These are phyloP conservation scores for Pichia nanzhaoensis DNA, from an alignment of 805 yeast genomes.

Conservation along the genomic window DNA sequence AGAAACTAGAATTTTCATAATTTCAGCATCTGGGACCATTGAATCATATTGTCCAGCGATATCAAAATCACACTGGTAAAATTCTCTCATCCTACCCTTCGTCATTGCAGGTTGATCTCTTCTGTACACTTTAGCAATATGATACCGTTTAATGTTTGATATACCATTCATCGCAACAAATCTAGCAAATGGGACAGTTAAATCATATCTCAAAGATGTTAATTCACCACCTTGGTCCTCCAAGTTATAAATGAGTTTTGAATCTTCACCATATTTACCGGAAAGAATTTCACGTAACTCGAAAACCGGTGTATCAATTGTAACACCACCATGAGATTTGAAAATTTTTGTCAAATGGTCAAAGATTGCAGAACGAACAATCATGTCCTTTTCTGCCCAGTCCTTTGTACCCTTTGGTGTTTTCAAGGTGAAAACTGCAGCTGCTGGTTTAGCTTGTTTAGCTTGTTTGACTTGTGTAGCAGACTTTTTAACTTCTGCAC, in stretches of 20 bases:
- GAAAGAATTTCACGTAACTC: constrained; percentile 92
- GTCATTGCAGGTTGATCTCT: constrained; percentile 99
- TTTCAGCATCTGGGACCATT: constrained; percentile 96
- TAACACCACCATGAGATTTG: constrained; percentile 96
- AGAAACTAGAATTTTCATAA: constrained; percentile 72
- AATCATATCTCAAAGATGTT: constrained; percentile 89
- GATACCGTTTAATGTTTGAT: constrained; percentile 85
- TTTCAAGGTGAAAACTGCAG: constrained; percentile 56
- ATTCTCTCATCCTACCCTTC: constrained; percentile 99
- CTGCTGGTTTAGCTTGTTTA: not conserved
- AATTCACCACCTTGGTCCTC: constrained; percentile 99
- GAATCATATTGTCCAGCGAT: constrained; percentile 88
- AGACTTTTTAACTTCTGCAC: not conserved
- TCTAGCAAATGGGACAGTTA: constrained; percentile 98
- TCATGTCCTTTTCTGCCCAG: constrained; percentile 98
- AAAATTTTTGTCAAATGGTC: constrained; percentile 63
- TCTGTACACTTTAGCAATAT: constrained; percentile 96
- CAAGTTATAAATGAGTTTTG: constrained; percentile 89
- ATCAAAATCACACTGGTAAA: constrained; percentile 98
- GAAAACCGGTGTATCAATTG: constrained; percentile 97
- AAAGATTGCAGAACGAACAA: constrained; percentile 84
- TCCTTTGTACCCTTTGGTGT: constrained; percentile 98
- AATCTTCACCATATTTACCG: constrained; percentile 98
- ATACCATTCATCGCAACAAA: constrained; percentile 94
- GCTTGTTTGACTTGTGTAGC: no score